A percentile compares a stretch with the other conserved stretches of the same genome.
These are phyloP conservation scores for Leptodermis oblonga DNA, from an alignment of 257 asterid species.

Conservation along the genomic window DNA sequence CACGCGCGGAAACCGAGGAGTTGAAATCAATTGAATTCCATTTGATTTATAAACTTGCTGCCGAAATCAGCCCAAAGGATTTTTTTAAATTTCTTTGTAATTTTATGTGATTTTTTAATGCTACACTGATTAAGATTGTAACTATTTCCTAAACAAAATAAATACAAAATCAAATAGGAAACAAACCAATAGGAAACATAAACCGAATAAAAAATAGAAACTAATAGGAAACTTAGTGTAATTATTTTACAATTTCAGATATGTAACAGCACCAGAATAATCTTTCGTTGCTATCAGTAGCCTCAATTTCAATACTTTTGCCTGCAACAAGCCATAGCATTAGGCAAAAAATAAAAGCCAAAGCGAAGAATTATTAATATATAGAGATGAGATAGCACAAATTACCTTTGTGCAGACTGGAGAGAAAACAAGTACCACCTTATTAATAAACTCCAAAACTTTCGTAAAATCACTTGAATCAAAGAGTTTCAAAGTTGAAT, in stretches of 20 bases:
- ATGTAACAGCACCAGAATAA: slow-evolving; percentile 77
- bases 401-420: slow-evolving; percentile 82
- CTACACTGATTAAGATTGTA: no score
- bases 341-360: not conserved
- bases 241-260: slow-evolving; percentile 81
- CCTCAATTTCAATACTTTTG: slow-evolving; percentile 72
- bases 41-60: no score
- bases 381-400: slow-evolving; percentile 10
- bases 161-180: no score
- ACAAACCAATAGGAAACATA: slow-evolving; percentile 64
- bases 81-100: not conserved
- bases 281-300: slow-evolving; percentile 61
- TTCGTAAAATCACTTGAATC: slow-evolving; percentile 62
- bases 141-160: no score
- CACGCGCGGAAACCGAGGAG: no score
- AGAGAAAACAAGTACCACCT: slow-evolving; percentile 89
- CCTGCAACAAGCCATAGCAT: slow-evolving; percentile 45
- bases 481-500: slow-evolving; percentile 59
- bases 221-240: no score
- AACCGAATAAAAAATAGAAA: no score
- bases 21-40: no score
- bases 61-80: no score
- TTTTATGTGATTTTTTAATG: no score
- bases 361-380: not conserved
- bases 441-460: slow-evolving; percentile 64